Evolutionary conservation across 2,329 filamentous ascomycete species (phyloP).

Genomic region (Dactylellina drechsleri): DNA sequence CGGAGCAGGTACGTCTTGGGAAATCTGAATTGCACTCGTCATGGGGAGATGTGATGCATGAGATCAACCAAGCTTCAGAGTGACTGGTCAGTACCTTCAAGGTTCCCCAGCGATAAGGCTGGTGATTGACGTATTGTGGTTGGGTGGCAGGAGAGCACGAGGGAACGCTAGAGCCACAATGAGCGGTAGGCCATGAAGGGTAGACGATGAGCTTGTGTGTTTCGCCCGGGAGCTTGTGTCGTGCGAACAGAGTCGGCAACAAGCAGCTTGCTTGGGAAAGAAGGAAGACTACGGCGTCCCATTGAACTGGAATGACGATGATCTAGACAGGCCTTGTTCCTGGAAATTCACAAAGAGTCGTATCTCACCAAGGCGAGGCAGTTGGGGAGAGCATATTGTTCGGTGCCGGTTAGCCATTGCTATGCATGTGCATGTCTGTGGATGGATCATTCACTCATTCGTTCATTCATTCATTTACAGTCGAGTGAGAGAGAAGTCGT

Average conservation of each 20-base stretch:
- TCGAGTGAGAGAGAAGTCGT: slow-evolving; percentile 1
- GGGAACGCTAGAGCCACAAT: slow-evolving; percentile 8
- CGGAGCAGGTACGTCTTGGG: not conserved
- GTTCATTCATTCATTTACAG: no score
- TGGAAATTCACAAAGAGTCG: no score
- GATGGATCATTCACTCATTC: not conserved
- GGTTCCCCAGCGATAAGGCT: slow-evolving; percentile 22
- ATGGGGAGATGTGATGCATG: no score
- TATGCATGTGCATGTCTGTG: slow-evolving; percentile 28
- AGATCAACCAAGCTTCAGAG: not conserved
- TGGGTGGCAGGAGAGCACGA: slow-evolving; percentile 8
- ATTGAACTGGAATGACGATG: slow-evolving; percentile 17
- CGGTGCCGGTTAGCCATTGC: slow-evolving; percentile 26
- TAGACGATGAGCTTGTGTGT: slow-evolving; percentile 5
- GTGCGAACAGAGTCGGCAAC: no score
- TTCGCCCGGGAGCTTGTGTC: no score
- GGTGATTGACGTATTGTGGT: slow-evolving; percentile 22
- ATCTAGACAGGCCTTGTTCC: not conserved
- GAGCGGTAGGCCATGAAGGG: no score
- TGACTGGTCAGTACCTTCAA: slow-evolving; percentile 4
- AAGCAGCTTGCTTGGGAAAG: no score
- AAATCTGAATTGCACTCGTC: no score
- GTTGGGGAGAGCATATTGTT: no score
- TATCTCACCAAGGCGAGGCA: no score
- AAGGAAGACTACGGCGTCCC: not conserved